phyloP scores from a whole-genome alignment of 2,329 filamentous ascomycete genomes.

The Ploettnerulaceae sp. region DNA sequence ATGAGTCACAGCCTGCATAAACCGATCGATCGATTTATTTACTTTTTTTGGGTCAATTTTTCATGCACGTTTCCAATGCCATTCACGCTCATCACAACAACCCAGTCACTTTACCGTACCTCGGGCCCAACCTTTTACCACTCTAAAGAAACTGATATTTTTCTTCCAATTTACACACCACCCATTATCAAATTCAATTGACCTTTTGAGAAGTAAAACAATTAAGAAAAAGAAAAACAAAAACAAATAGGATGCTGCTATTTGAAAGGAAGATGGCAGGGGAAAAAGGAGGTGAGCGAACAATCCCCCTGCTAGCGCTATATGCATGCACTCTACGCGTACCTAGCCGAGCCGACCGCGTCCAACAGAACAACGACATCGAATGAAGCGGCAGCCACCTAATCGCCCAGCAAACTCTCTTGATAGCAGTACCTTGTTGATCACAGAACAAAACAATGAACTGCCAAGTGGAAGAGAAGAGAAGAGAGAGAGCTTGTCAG shows the following conservation, averaged over 20 bases:
- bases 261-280: neutral
- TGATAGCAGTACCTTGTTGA: conserved; percentile 15
- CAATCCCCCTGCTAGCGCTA: neutral
- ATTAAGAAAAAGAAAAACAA: too few relatives aligned
- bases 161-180: too few relatives aligned
- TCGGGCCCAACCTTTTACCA: too few relatives aligned
- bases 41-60: neutral
- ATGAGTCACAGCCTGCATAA: too few relatives aligned
- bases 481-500: too few relatives aligned
- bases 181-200: too few relatives aligned
- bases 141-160: too few relatives aligned
- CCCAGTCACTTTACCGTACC: too few relatives aligned
- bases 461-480: too few relatives aligned
- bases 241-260: too few relatives aligned
- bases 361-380: conserved; percentile 14
- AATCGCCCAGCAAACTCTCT: conserved; percentile 3
- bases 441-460: too few relatives aligned
- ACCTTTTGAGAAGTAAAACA: too few relatives aligned
- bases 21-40: neutral
- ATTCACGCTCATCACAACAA: neutral
- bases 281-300: neutral
- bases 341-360: conserved; percentile 6
- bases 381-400: conserved; percentile 19
- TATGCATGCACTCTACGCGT: conserved; percentile 26
- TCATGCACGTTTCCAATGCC: conserved; percentile 3